A percentile compares a stretch with the other conserved stretches of the same genome.
Conservation (phyloP, 1,284 basidiomycete genomes). For the Exsudoporus floridanus region DNA sequence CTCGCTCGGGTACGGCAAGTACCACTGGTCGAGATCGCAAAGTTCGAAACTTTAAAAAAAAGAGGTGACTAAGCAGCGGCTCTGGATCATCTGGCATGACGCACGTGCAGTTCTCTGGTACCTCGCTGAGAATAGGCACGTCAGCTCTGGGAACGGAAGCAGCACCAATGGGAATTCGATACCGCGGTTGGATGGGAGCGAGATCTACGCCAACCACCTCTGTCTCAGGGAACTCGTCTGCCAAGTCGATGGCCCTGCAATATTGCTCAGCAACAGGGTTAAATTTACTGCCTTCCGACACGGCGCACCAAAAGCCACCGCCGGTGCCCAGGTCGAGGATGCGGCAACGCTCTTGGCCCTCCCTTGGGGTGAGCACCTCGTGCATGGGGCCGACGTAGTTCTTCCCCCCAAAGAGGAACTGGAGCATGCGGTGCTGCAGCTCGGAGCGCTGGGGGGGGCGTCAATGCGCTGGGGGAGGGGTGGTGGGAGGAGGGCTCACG, state of each 20-base stretch:
- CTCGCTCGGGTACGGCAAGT: slow-evolving; percentile 58
- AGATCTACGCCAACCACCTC: slow-evolving; percentile 68
- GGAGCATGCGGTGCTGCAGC: slow-evolving; percentile 58
- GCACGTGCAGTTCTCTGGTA: slow-evolving; percentile 69
- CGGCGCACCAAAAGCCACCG: slow-evolving; percentile 53
- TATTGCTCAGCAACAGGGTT: slow-evolving; percentile 2
- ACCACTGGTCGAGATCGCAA: slow-evolving; percentile 58
- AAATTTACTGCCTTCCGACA: slow-evolving; percentile 7
- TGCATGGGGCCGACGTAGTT: slow-evolving; percentile 64
- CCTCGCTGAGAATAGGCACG: slow-evolving; percentile 42
- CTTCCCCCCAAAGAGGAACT: slow-evolving; percentile 61
- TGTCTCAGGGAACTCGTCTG: slow-evolving; percentile 64
- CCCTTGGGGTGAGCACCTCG: slow-evolving; percentile 42
- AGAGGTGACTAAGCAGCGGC: slow-evolving; percentile 3
- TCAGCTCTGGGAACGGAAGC: slow-evolving; percentile 15
- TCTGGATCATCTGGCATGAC: slow-evolving; percentile 20
- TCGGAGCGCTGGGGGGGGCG: slow-evolving; percentile 51
- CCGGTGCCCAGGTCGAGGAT: slow-evolving; percentile 71
- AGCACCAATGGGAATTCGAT: slow-evolving; percentile 22
- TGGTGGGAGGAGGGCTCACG: slow-evolving; percentile 35
- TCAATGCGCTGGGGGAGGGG: neutral
- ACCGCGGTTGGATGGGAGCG: slow-evolving; percentile 69
- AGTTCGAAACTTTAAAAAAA: slow-evolving; percentile 56
- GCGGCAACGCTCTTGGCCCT: slow-evolving; percentile 35
- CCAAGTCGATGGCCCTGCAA: slow-evolving; percentile 62